Base-by-base conservation (phyloP, 148 eudicot species). In the Nyssa sinensis region DNA sequence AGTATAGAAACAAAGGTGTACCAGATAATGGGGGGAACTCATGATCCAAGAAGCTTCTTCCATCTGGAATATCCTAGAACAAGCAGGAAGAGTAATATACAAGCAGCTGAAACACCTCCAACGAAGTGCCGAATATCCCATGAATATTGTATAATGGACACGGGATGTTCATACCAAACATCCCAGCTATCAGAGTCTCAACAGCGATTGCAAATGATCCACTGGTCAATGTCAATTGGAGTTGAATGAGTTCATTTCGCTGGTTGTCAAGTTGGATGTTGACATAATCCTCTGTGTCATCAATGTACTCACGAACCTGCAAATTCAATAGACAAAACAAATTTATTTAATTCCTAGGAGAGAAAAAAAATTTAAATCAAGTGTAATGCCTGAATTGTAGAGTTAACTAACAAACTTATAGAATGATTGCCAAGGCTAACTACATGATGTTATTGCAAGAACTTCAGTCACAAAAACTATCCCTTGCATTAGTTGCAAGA, bases 191-290 rank as follows among this genome's bases (percentile, higher is more conserved):
- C 4, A 81, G 78, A 62, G 94, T 90, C 79, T 91, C 90, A 5
- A 89, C 64, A 32, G 90, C 80, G 60, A 93, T 77, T 12, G 97
- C 93, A 69, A 95, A 88, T 64, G 99, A 86, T 8, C 85, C 96
- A 29, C 89, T 93, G 16, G 93, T 93, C 79, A 93, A 64, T 49
- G 84, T 89, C 83, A 95, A 75, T 81, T 95, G 97, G 61, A 90
- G 86, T 77, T 95, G 96, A 74, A 95, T 92, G 51, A 94, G 97
- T 68, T 94, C 97, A 10, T 94, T 94, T 71, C 97, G 86, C 66
- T 92, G 98, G 80, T 92, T 92, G 90, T 94, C 97, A 27, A 94
- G 96, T 76, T 94, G 97, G 77, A 94, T 94, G 76, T 92, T 94
- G 7, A 94, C 98, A 28, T 94, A 94, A 80, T 92, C 98, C 79